Percentiles rank a stretch among this genome's conserved stretches.
Evolutionary conservation across 2,329 filamentous ascomycete genomes (phyloP).

Genomic region (Aspergillus transmontanensis): DNA sequence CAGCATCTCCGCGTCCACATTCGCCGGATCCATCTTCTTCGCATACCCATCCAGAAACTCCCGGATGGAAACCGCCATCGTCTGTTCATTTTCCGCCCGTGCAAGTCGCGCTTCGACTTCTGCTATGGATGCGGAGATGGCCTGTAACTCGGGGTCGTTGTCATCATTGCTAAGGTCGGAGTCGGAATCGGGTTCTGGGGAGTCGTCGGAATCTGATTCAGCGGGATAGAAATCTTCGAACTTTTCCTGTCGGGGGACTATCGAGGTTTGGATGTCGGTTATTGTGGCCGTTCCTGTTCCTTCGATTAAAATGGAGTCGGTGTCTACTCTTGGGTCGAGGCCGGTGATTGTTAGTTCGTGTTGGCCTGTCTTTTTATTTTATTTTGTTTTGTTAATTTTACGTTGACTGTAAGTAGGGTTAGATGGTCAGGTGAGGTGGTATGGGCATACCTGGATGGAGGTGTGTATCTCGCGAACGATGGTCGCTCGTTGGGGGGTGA

Average conservation of each 20-base stretch:
- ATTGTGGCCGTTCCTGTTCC: slow-evolving; percentile 61
- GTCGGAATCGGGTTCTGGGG: slow-evolving; percentile 2
- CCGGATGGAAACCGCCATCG: slow-evolving; percentile 25
- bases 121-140: slow-evolving; percentile 33
- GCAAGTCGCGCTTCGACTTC: slow-evolving; percentile 35
- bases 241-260: slow-evolving; percentile 57
- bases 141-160: slow-evolving; percentile 26
- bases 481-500: slow-evolving; percentile 65
- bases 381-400: too few relatives aligned
- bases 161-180: not conserved
- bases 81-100: slow-evolving; percentile 29
- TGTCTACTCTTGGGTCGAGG: slow-evolving; percentile 56
- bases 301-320: slow-evolving; percentile 62
- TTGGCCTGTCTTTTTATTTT: slow-evolving; percentile 47
- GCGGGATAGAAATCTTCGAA: slow-evolving; percentile 58
- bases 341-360: slow-evolving; percentile 62
- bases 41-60: slow-evolving; percentile 40
- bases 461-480: slow-evolving; percentile 63
- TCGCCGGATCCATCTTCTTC: slow-evolving; percentile 29
- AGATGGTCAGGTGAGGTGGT: too few relatives aligned
- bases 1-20: slow-evolving; percentile 35
- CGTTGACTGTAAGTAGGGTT: too few relatives aligned
- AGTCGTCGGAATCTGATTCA: slow-evolving; percentile 1
- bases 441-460: slow-evolving; percentile 42
- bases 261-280: slow-evolving; percentile 64